Conservation (phyloP, 2,329 filamentous ascomycete species). For the Aspergillus unguis region DNA sequence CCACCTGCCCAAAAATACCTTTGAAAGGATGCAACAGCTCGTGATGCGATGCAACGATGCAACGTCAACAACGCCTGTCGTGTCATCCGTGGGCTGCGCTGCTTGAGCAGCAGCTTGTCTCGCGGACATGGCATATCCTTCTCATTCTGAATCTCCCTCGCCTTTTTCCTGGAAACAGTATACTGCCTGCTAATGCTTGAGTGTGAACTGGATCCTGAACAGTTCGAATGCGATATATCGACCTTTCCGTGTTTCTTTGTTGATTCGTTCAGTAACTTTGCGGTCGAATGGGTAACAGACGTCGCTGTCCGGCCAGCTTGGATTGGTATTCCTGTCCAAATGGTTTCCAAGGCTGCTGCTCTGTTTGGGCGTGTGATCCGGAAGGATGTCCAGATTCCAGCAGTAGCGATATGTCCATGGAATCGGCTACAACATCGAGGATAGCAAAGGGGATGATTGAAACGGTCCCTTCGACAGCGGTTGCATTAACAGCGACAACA, state of each 20-base stretch:
- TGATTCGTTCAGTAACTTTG: no score
- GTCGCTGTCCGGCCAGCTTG: background rate
- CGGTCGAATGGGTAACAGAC: no score
- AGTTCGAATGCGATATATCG: background rate
- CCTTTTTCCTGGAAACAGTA: background rate
- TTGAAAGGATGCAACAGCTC: background rate
- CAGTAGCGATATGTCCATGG: slow-evolving; percentile 1
- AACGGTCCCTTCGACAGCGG: background rate
- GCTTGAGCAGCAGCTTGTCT: background rate
- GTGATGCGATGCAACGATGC: background rate
- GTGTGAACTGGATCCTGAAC: background rate
- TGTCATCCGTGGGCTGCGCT: background rate
- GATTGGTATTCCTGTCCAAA: slow-evolving; percentile 28
- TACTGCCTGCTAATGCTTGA: no score
- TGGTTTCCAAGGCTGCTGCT: slow-evolving; percentile 33
- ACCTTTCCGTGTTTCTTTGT: no score
- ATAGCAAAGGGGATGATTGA: background rate
- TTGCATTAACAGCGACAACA: background rate
- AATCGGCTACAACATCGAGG: background rate
- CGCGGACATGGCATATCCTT: background rate
- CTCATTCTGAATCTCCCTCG: background rate
- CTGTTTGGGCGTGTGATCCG: slow-evolving; percentile 28
- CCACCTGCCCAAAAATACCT: background rate
- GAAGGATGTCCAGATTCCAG: slow-evolving; percentile 28
- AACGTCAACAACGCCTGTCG: background rate